Evolutionary conservation across 257 asterid species (phyloP).

Genomic region (Petunia axillaris): DNA sequence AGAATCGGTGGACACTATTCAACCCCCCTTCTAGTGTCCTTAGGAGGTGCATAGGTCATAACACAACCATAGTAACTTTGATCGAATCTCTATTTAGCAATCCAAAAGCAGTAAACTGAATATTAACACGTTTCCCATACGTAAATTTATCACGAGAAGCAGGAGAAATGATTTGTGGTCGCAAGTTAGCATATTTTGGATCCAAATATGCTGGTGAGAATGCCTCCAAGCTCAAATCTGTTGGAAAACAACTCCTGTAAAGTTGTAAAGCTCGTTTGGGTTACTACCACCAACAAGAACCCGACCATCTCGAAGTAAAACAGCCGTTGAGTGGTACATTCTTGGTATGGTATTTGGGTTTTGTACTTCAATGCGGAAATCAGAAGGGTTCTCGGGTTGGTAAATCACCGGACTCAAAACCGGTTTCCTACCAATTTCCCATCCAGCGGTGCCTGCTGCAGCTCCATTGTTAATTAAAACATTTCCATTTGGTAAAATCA

Average conservation of each 20-base stretch:
- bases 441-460: constrained; percentile 40
- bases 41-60: constrained; percentile 43
- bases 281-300: no score
- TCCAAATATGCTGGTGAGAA: constrained; percentile 41
- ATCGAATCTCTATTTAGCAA: constrained; percentile 12
- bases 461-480: constrained; percentile 48
- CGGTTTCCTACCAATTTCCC: background rate
- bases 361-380: no score
- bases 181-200: background rate
- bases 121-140: no score
- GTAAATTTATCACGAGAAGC: no score
- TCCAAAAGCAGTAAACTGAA: constrained; percentile 20
- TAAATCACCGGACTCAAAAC: no score
- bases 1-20: no score
- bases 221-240: constrained; percentile 38
- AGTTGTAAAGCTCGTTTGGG: background rate
- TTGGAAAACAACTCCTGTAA: constrained; percentile 26
- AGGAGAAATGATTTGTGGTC: no score
- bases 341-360: no score
- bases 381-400: no score
- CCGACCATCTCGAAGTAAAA: no score
- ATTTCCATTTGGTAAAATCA: constrained; percentile 41
- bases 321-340: no score
- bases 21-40: constrained; percentile 6
- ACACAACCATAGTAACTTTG: constrained; percentile 39